phyloP scores from a whole-genome alignment of 192 early-diverging fungal genomes.

The Coemansia reversa region DNA sequence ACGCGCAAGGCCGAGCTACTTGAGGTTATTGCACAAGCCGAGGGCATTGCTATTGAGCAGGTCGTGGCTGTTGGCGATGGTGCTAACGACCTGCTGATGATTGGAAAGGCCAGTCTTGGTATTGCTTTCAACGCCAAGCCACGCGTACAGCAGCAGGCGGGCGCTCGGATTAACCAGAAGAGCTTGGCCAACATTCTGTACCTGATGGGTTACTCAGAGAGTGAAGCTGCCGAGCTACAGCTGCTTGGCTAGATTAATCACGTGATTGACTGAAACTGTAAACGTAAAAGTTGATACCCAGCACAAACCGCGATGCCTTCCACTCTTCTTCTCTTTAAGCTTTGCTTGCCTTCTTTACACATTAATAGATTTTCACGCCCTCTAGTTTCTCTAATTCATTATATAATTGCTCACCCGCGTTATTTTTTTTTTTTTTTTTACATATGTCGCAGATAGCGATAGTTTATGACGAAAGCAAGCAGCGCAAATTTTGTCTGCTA shows the following conservation, averaged over 20 bases:
- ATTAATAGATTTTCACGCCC: not conserved
- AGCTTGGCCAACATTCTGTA: slow-evolving; percentile 88
- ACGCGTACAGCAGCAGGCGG: slow-evolving; percentile 87
- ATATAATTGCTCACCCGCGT: not conserved
- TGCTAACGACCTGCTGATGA: slow-evolving; percentile 96
- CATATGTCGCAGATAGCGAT: slow-evolving; percentile 49
- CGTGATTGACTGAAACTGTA: not conserved
- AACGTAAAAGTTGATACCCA: not conserved
- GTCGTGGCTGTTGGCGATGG: slow-evolving; percentile 98
- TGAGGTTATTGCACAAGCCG: slow-evolving; percentile 94
- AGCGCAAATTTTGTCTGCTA: slow-evolving; percentile 42
- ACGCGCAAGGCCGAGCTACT: slow-evolving; percentile 91
- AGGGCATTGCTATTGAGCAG: slow-evolving; percentile 81
- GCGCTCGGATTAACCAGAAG: slow-evolving; percentile 89
- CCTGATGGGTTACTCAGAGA: slow-evolving; percentile 83
- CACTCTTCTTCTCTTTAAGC: not conserved
- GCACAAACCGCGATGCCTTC: not conserved
- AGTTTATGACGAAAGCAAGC: slow-evolving; percentile 21
- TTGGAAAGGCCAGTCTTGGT: slow-evolving; percentile 88
- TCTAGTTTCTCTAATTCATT: not conserved
- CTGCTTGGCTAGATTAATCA: not conserved
- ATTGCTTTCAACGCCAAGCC: slow-evolving; percentile 99
- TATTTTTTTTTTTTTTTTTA: not conserved
- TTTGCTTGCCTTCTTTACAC: not conserved
- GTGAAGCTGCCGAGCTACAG: slow-evolving; percentile 67